These are phyloP conservation scores for Mastigamoeba balamuthi DNA, from an alignment of 78 protist species.

Conservation along the genomic window DNA sequence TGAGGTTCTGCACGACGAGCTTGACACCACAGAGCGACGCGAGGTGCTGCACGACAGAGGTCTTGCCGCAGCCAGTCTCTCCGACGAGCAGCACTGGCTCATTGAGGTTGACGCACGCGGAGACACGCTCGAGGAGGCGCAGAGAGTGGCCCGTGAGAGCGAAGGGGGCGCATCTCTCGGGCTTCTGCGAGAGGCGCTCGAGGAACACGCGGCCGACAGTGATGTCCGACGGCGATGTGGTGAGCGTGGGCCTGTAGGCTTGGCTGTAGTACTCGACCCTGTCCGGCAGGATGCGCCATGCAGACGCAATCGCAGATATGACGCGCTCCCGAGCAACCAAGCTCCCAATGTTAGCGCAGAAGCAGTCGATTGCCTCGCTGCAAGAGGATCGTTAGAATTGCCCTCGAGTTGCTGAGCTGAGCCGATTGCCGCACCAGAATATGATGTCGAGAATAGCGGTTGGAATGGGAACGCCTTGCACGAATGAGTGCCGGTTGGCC, in stretches of 20 bases:
- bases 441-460: no score
- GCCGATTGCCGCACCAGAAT: background rate
- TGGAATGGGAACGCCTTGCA: no score
- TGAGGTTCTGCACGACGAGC: constrained; percentile 81
- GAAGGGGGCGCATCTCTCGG: constrained; percentile 20
- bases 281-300: no score
- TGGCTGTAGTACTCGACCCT: no score
- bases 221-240: no score
- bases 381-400: constrained; percentile 36
- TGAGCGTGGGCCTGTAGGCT: no score
- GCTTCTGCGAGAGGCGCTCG: no score
- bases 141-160: constrained; percentile 65
- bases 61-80: constrained; percentile 98
- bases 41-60: constrained; percentile 87
- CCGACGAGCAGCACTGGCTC: constrained; percentile 90
- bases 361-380: constrained; percentile 63
- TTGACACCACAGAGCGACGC: constrained; percentile 54
- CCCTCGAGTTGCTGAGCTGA: constrained; percentile 7
- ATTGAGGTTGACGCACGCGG: constrained; percentile 47
- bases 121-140: constrained; percentile 67
- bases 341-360: constrained; percentile 31
- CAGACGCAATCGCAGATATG: no score
- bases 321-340: no score
- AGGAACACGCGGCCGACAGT: no score
- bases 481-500: no score